Conservation (phyloP, 495 filamentous ascomycete genomes). For the Penicillium waksmanii region DNA sequence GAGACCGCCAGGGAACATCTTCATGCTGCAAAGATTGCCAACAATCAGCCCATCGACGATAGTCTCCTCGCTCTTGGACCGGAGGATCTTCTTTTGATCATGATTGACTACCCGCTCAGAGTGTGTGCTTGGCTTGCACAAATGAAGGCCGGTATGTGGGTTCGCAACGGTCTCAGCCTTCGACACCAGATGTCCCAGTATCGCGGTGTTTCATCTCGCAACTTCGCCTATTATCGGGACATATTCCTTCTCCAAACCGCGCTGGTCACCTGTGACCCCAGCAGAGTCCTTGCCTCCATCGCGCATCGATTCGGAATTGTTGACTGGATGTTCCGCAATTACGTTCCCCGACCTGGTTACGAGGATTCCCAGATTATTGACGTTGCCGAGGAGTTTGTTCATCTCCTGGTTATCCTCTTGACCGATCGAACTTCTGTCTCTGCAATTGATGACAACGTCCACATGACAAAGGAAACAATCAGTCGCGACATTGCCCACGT, state of each 20-base stretch:
- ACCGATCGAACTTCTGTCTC: conserved; percentile 85
- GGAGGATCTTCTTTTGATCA: conserved; percentile 81
- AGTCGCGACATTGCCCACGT: conserved; percentile 90
- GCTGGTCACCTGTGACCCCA: conserved; percentile 82
- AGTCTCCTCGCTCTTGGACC: conserved; percentile 36
- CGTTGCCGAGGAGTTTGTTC: conserved; percentile 93
- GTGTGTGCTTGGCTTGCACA: conserved; percentile 97
- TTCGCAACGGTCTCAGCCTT: conserved; percentile 93
- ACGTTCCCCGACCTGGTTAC: conserved; percentile 66
- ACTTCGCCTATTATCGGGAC: conserved; percentile 91
- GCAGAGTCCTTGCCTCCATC: conserved; percentile 83
- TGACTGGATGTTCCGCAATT: conserved; percentile 85
- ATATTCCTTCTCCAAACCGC: conserved; percentile 94
- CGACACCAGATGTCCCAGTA: conserved; percentile 94
- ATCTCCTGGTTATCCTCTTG: conserved; percentile 86
- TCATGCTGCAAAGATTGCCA: conserved; percentile 18
- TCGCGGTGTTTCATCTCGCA: conserved; percentile 80
- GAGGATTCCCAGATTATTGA: conserved; percentile 88
- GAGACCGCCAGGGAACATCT: conserved; percentile 40
- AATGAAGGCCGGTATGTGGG: conserved; percentile 98
- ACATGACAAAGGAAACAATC: conserved; percentile 70
- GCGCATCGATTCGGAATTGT: conserved; percentile 89
- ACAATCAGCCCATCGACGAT: conserved; percentile 21
- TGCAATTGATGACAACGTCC: conserved; percentile 66
- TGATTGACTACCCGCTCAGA: conserved; percentile 90